These are phyloP conservation scores for Pseudozyma thailandica DNA, from an alignment of 1,284 basidiomycete genomes.

Conservation along the genomic window DNA sequence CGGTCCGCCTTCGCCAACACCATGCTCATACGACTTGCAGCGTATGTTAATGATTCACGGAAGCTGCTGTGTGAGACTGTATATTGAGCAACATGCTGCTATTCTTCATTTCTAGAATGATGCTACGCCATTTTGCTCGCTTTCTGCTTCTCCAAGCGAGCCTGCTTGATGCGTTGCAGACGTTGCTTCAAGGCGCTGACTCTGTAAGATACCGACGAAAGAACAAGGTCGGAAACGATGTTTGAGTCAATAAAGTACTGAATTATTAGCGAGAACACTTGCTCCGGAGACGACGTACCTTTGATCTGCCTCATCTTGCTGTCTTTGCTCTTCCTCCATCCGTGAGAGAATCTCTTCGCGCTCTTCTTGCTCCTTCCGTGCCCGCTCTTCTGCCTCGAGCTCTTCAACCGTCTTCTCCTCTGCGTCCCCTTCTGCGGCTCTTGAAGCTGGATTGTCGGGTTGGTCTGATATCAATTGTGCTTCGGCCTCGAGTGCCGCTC, in stretches of 20 bases:
- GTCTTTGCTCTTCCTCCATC: conserved; percentile 56
- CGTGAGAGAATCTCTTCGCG: conserved; percentile 56
- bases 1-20: neutral
- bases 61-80: no score
- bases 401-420: conserved; percentile 29
- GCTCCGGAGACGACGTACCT: conserved; percentile 30
- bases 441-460: neutral
- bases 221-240: neutral
- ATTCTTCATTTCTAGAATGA: neutral
- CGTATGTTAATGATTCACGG: no score
- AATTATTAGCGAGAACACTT: neutral
- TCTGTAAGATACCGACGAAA: conserved; percentile 21
- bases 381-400: conserved; percentile 38
- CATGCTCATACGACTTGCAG: neutral
- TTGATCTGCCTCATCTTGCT: conserved; percentile 59
- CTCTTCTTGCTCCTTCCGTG: conserved; percentile 48
- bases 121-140: conserved; percentile 10
- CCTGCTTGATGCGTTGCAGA: conserved; percentile 44
- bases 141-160: conserved; percentile 35
- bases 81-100: no score
- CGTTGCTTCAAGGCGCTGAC: conserved; percentile 46
- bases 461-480: conserved; percentile 44
- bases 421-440: conserved; percentile 5
- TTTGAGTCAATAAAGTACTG: neutral
- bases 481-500: conserved; percentile 52